Base-by-base conservation (phyloP, 2,329 filamentous ascomycete species). In the Ophiostoma ips region DNA sequence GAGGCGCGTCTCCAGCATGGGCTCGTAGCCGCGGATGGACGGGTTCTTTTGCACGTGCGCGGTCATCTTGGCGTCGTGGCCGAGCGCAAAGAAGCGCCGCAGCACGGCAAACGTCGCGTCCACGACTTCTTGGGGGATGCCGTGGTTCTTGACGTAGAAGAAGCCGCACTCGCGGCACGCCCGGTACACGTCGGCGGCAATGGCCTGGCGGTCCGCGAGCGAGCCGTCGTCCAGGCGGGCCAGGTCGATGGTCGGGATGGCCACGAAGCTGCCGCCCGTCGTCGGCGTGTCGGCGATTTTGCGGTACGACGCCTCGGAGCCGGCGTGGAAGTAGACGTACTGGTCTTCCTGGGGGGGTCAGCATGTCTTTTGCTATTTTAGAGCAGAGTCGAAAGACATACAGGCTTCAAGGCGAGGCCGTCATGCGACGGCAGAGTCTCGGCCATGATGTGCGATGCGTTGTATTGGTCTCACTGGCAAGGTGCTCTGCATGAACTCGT, bases 41-140 rank as follows among this genome's bases (percentile, higher is more conserved):
- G 61, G 60, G 34, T 62, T 65, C 56, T 66, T 63, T 43, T 64
- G 60, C 30, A 63, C 57, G 51, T 68, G 62, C n/a, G 61, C 57
- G 16, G 64, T 55, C 52, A 55, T 54, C 50, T 59, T 57, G n/a
- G 46, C 43, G 21, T 49, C 54, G 5, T 24, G 36, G 28, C 50
- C 49, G 12, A 51, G 52, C 0, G 30, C 36, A 16, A 57, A 59
- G 49, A 58, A 57, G 15, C 44, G 43, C 38, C 46, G 33, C 19
- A 52, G 46, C 45, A 54, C 45, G 3, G 15, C 44, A 12, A 53
- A 48, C 3, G 51, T 50, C 7, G 46, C 45, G 16, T 12, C 13
- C 24, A 55, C 41, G 10, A 50, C 24, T 2, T 37, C 50, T 9
- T 41, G 38, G 19, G 54, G 49, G 43, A 59, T 57, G 35, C 56